Evolutionary conservation across 2,329 filamentous ascomycete genomes (phyloP).

Genomic region (Xylariomycetidae sp.): DNA sequence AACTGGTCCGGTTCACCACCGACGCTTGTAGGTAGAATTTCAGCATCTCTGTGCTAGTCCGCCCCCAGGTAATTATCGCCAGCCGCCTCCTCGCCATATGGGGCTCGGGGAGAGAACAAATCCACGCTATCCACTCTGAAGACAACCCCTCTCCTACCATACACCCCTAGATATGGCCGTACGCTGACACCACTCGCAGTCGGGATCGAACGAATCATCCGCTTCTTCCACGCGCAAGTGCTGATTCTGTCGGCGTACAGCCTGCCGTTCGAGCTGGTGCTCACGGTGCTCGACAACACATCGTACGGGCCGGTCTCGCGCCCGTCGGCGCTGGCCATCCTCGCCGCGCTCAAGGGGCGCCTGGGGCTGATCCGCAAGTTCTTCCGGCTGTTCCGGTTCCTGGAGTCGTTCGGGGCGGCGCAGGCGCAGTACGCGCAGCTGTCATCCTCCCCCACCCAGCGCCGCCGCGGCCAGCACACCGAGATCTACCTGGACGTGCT

Average conservation of each 20-base stretch:
- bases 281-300: conserved; percentile 17
- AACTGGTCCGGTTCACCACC: conserved; percentile 39
- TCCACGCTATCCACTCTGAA: too few relatives aligned
- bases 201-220: conserved; percentile 56
- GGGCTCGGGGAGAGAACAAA: too few relatives aligned
- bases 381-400: conserved; percentile 63
- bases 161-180: not conserved
- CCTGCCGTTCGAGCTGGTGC: conserved; percentile 30
- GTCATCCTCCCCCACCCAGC: conserved; percentile 10
- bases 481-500: conserved; percentile 47
- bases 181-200: conserved; percentile 29
- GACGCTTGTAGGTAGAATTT: conserved; percentile 34
- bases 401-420: conserved; percentile 51
- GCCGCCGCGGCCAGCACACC: conserved; percentile 1
- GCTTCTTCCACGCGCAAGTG: conserved; percentile 47
- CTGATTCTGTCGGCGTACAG: conserved; percentile 43
- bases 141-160: too few relatives aligned
- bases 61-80: not conserved
- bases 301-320: conserved; percentile 14
- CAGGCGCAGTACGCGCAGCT: conserved; percentile 33
- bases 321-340: conserved; percentile 26
- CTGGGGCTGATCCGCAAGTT: conserved; percentile 51
- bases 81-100: too few relatives aligned
- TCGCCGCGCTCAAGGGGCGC: conserved; percentile 30
- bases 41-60: not conserved